Evolutionary conservation across 805 yeast genomes (phyloP), one percentile per base, ranked within the genome.

Genomic region (Wickerhamomyces sydowiorum): DNA sequence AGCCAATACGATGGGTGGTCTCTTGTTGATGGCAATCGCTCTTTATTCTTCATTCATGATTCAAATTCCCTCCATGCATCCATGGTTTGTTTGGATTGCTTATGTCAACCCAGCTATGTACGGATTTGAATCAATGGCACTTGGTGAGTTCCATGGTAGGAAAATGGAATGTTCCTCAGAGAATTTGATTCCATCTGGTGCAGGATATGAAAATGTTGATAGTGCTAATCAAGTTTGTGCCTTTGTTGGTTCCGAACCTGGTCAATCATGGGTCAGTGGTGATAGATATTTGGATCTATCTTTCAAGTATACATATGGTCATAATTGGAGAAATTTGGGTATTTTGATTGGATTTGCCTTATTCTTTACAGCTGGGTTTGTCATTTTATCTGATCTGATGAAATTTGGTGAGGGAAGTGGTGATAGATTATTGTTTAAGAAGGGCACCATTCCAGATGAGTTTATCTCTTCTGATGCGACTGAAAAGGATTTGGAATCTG

Each of bases 21-120:
- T 79, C 14, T 48, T 69, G 20, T 59, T 80, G 51, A 57, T 81
- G 45, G 65, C 70, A 8, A 55, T 75, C 49, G 66, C 73, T 20
- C 62, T 79, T 50, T 82, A 80, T 60, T 73, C 86, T 14, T 83
- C 86, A 18, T 78, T 67, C 56, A 71, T 79, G 62, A 72, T 80
- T 48, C 85, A 83, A 39, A 59, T 74, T 25, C 72, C 73, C 1
- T 64, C 69, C n/a, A 75, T 80, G 80, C 78, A 75, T 47, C 78
- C 76, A 28, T 83, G 89, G 89, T 79, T 80, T 50, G 70, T 75
- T 42, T 80, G 85, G 83, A 65, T 80, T 39, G 69, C 76, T 30
- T 78, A 73, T 48, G 49, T 77, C 23, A 70, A 80, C 48, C 85
- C 86, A 1, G 57, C 78, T 31, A 66, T 70, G 46, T 80, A 71